phyloP scores from a whole-genome alignment of 192 early-diverging fungal species.

The Piromyces finnis region DNA sequence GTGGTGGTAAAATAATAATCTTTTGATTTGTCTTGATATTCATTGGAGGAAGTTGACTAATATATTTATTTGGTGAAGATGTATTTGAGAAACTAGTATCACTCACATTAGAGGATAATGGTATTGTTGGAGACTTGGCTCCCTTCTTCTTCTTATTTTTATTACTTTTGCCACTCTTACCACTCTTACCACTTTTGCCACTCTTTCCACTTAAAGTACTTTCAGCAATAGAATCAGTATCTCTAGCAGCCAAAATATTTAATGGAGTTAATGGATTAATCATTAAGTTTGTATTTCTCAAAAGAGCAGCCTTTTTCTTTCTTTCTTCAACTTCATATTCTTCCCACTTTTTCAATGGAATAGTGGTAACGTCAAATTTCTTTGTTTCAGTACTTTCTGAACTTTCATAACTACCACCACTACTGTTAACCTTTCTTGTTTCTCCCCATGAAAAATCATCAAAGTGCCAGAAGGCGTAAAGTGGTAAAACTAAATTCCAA shows the following conservation, averaged over 20 bases:
- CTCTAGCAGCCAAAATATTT: not conserved
- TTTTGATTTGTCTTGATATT: not conserved
- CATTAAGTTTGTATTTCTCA: no score
- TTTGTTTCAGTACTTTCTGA: constrained; percentile 8
- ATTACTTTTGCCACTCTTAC: not conserved
- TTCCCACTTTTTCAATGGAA: constrained; percentile 22
- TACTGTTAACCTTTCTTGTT: constrained; percentile 58
- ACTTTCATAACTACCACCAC: constrained; percentile 60
- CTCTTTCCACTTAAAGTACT: not conserved
- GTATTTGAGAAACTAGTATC: not conserved
- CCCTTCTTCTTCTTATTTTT: not conserved
- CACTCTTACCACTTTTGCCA: not conserved
- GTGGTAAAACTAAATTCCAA: constrained; percentile 85
- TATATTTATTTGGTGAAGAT: not conserved
- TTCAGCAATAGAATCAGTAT: not conserved
- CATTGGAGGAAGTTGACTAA: not conserved
- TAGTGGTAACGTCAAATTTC: constrained; percentile 10
- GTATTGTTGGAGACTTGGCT: not conserved
- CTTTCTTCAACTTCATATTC: constrained; percentile 9
- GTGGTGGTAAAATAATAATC: not conserved
- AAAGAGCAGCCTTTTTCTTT: not conserved
- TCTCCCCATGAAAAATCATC: constrained; percentile 99
- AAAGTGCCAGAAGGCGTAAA: constrained; percentile 97
- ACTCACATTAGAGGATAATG: not conserved
- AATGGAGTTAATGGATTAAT: not conserved